Percentiles rank a stretch among this genome's conserved stretches.
Evolutionary conservation across 2,329 filamentous ascomycete genomes (phyloP).

Genomic region (Pseudomassariella vexata): DNA sequence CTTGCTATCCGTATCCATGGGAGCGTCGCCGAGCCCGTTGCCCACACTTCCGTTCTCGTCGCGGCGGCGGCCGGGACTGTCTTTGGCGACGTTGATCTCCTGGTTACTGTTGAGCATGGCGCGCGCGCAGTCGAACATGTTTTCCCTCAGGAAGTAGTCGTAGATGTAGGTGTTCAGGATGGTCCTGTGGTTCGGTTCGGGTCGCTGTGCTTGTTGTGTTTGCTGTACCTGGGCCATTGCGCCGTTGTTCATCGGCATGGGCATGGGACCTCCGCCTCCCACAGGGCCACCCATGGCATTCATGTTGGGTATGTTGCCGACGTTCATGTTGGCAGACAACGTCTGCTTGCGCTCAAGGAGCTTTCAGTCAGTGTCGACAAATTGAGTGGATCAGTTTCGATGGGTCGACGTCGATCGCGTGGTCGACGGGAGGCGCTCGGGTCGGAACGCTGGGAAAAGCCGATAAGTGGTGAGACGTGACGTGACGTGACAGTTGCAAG

Average conservation of each 20-base stretch:
- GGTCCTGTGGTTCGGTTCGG: conserved; percentile 40
- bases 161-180: conserved; percentile 83
- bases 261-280: conserved; percentile 50
- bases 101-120: conserved; percentile 63
- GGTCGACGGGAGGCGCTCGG: not conserved
- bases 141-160: conserved; percentile 83
- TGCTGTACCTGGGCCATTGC: conserved; percentile 18
- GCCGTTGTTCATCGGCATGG: conserved; percentile 60
- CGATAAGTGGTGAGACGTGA: conserved; percentile 1
- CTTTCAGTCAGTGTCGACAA: not conserved
- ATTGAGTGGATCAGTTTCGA: conserved; percentile 3
- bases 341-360: conserved; percentile 23
- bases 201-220: conserved; percentile 12
- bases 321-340: conserved; percentile 51
- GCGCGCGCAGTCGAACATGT: conserved; percentile 78
- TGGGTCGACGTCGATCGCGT: not conserved
- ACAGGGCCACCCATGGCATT: conserved; percentile 62
- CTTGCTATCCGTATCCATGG: conserved; percentile 80
- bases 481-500: conserved; percentile 4
- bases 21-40: conserved; percentile 67
- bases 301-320: conserved; percentile 65
- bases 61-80: conserved; percentile 61
- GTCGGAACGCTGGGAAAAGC: conserved; percentile 2
- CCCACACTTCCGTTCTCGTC: conserved; percentile 62
- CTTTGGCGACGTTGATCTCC: conserved; percentile 61